phyloP scores from a whole-genome alignment of 768 basidiomycete species.

The Guyanaporus albipodus region DNA sequence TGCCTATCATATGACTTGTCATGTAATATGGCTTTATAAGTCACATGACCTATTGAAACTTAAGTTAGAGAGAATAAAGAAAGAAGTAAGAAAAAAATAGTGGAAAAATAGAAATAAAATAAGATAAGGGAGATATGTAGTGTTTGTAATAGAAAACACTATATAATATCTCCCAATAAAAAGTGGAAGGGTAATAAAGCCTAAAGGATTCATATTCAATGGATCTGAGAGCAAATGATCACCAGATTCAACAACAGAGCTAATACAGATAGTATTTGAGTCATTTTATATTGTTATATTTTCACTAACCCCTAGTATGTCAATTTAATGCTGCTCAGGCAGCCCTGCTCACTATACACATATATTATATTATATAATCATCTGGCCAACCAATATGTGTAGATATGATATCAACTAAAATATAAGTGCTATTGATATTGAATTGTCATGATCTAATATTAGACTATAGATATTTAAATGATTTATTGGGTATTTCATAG shows the following conservation, averaged over 20 bases:
- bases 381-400: neutral
- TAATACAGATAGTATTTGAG: neutral
- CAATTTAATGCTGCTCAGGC: neutral
- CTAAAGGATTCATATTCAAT: neutral
- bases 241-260: neutral
- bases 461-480: constrained; percentile 1
- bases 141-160: too few relatives aligned
- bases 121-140: too few relatives aligned
- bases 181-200: neutral
- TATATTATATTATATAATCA: neutral
- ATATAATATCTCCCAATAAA: neutral
- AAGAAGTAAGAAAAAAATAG: too few relatives aligned
- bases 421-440: neutral
- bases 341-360: neutral
- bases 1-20: too few relatives aligned
- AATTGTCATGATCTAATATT: neutral
- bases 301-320: neutral
- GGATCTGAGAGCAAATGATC: constrained; percentile 3
- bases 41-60: too few relatives aligned
- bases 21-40: too few relatives aligned
- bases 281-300: neutral
- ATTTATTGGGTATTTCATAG: neutral
- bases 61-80: too few relatives aligned
- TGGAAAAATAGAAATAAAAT: too few relatives aligned
- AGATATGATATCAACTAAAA: neutral